Evolutionary conservation across 441 rosid species (phyloP).

Genomic region (Metrosideros polymorpha): DNA sequence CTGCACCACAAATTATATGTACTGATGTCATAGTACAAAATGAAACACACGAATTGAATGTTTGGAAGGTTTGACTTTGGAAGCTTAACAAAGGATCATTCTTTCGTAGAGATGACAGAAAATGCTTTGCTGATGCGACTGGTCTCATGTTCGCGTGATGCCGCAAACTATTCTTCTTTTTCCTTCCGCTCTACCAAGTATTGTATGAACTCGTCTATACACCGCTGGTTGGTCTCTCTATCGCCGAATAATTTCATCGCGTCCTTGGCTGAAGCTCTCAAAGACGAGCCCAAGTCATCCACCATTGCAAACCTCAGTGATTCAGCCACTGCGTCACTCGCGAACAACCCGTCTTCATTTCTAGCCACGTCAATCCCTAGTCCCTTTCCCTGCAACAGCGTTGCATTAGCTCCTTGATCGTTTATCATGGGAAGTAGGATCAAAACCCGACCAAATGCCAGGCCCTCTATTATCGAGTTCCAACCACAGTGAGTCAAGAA

Average conservation of each 20-base stretch:
- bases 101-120: background rate
- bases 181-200: background rate
- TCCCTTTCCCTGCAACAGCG: conserved; percentile 32
- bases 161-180: background rate
- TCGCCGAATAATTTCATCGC: conserved; percentile 20
- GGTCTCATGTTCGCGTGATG: background rate
- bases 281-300: conserved; percentile 20
- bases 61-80: background rate
- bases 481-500: conserved; percentile 74
- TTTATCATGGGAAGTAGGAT: conserved; percentile 32
- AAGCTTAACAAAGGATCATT: background rate
- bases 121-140: background rate
- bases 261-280: conserved; percentile 13
- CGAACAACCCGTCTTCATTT: conserved; percentile 47
- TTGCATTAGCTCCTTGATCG: conserved; percentile 62
- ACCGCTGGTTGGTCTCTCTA: conserved; percentile 7
- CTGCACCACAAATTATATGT: background rate
- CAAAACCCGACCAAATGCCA: conserved; percentile 19
- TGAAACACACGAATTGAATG: background rate
- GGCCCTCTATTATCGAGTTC: conserved; percentile 50
- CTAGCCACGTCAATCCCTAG: conserved; percentile 47
- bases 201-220: background rate
- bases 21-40: background rate
- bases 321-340: conserved; percentile 33
- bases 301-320: conserved; percentile 23